Evolutionary conservation across 371 early-diverging fungal genomes (phyloP), one percentile per base, ranked within the genome.

Genomic region (Mucor saturninus): DNA sequence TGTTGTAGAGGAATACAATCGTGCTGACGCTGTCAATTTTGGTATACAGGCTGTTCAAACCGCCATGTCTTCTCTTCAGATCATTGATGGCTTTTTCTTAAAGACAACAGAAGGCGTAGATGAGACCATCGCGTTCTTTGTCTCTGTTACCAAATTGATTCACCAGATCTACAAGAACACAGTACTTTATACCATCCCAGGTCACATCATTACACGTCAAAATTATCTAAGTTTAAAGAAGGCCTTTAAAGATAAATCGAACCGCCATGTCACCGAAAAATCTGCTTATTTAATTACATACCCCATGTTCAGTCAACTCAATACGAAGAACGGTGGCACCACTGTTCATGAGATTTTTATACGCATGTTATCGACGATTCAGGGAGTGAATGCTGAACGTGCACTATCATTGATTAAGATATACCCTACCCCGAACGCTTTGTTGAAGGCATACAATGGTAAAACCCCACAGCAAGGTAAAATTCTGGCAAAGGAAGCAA

Each of bases 321-420:
- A 91, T 64, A 75, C 79, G 64, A 97, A 96, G 69, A 84, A 84
- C 11, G 84, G 82, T 4, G 72, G 87, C 1, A 66, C 89, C 13
- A 81, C 83, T 1, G 75, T 93, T 2, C 77, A 84, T 30, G 94
- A 95, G 53, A 69, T 91, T 4, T 94, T 91, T 75, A 66, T 88
- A 32, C 81, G 89, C 48, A 91, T 94, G 88, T 75, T 97, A 40
- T 87, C 93, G 91, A 86, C 89, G 0, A 74, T 93, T 51, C 83
- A 86, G 30, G 95, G 96, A 14, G 77, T 95, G 40, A 90, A 91
- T 62, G 84, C 82, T 0, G 95, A 96, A 63, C 94, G 93, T 71
- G 97, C 96, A 0, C 43, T 72, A 11, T 80, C 88, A 8, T 79
- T 97, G 30, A 87, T 83, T 4, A 72, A 73, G 39, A 69, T 65